Base-by-base conservation (phyloP, 2,329 filamentous ascomycete genomes). In the Alternaria sp. region DNA sequence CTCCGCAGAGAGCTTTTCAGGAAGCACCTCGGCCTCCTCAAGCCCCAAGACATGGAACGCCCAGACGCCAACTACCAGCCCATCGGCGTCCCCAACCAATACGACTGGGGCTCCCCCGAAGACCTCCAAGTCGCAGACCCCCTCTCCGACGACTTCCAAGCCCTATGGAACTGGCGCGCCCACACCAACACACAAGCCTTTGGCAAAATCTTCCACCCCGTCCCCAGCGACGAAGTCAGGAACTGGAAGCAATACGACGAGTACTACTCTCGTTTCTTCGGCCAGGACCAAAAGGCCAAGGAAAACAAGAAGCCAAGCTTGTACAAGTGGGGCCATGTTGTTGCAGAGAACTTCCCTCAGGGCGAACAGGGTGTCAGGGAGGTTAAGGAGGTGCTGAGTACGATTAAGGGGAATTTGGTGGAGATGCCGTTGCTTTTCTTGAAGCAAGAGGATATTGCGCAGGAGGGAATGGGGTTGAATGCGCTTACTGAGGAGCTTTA, bases 381-480 rank as follows among this genome's bases (percentile, higher is more conserved):
- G 72, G 81, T 85, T 49, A 88, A 88, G 74, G 90, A 92, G 55
- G 89, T 95, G 74, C 92, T 97, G 87, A 90, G 67, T 40, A 78
- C 72, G 26, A 92, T 94, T 8, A 89, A 90, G 47, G 83, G 83
- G n/a, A 84, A 78, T 17, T 67, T 85, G 52, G 83, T 97, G 8
- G 92, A 97, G 84, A 97, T 97, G 94, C 93, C 93, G 26, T 83
- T 97, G 70, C 84, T 93, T 69, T 97, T 97, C 83, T 83, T 97
- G 78, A 90, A 91, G 72, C 91, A 93, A 32, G 87, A 93, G 73
- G 93, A 97, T 78, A 90, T 97, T 78, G 95, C 94, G 5, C 90
- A 93, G 84, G 88, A 93, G 70, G 93, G 93, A 0, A 72, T 97
- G 73, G 85, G 86, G 21, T 67, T 85, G 67, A 85, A 85, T 70